Conservation (phyloP, 495 filamentous ascomycete genomes). For the Penicillium longicatenatum region DNA sequence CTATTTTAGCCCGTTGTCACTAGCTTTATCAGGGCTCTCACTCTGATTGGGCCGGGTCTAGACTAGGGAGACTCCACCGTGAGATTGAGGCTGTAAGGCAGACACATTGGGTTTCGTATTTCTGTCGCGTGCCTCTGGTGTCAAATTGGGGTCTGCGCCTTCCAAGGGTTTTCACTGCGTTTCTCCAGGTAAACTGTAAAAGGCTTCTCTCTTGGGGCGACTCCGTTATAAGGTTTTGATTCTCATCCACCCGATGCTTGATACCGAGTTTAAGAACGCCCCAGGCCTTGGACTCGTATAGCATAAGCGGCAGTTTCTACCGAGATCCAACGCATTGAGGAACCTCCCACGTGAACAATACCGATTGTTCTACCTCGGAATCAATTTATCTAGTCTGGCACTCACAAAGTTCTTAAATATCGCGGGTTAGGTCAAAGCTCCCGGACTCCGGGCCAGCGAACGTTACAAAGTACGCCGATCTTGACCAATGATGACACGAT, state of each 20-base stretch:
- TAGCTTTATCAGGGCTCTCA: neutral
- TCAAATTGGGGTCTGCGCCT: too few relatives aligned
- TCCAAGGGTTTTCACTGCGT: too few relatives aligned
- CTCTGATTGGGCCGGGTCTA: neutral
- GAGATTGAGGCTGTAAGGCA: neutral
- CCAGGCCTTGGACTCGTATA: neutral
- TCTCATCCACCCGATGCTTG: neutral
- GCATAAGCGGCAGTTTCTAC: too few relatives aligned
- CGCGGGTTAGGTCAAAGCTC: slow-evolving; percentile 19
- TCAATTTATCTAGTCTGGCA: neutral
- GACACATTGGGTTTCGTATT: neutral
- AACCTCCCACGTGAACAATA: too few relatives aligned
- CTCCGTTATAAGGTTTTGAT: too few relatives aligned
- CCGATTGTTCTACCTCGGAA: too few relatives aligned
- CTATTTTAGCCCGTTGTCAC: neutral
- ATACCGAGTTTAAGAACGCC: neutral
- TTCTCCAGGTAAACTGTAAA: too few relatives aligned
- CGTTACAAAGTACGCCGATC: neutral
- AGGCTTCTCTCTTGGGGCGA: too few relatives aligned
- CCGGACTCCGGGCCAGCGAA: slow-evolving; percentile 22
- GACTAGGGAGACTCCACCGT: neutral
- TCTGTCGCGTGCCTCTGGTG: neutral
- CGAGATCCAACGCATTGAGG: too few relatives aligned
- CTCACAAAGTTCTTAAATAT: neutral
- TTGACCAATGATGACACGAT: neutral